Conservation (phyloP, 2,329 filamentous ascomycete genomes). For the Metarhizium humberi region DNA sequence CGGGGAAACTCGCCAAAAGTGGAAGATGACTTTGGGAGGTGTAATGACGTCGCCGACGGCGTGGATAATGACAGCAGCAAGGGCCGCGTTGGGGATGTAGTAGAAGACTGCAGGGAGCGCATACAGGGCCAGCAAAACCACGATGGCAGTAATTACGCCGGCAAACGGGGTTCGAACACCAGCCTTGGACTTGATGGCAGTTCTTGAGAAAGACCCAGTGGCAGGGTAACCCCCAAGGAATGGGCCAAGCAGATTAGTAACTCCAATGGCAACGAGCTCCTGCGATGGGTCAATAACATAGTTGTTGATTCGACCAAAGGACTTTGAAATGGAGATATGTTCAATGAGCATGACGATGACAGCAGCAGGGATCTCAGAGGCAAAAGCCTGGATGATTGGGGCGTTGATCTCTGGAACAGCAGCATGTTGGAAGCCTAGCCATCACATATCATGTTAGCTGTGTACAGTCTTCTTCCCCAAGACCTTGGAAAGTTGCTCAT, state of each 20-base stretch:
- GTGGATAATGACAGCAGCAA: conserved; percentile 83
- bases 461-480: background rate
- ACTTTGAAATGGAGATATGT: conserved; percentile 77
- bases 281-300: conserved; percentile 75
- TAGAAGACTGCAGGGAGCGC: conserved; percentile 76
- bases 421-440: conserved; percentile 58
- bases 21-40: conserved; percentile 71
- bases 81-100: conserved; percentile 70
- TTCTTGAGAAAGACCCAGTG: conserved; percentile 84
- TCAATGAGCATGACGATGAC: conserved; percentile 74
- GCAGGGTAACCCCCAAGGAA: conserved; percentile 79
- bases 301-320: conserved; percentile 72
- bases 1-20: conserved; percentile 81
- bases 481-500: conserved; percentile 12
- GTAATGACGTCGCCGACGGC: conserved; percentile 82
- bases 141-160: conserved; percentile 72
- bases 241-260: conserved; percentile 64
- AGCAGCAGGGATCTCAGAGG: conserved; percentile 57
- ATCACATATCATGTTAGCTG: background rate
- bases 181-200: conserved; percentile 90
- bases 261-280: conserved; percentile 68
- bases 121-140: conserved; percentile 79
- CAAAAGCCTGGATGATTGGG: conserved; percentile 53
- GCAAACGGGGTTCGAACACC: conserved; percentile 81
- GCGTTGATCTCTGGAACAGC: conserved; percentile 53